Evolutionary conservation across 148 eudicot species (phyloP), one percentile per base, ranked within the genome.

Genomic region (Polygonum maritimum): DNA sequence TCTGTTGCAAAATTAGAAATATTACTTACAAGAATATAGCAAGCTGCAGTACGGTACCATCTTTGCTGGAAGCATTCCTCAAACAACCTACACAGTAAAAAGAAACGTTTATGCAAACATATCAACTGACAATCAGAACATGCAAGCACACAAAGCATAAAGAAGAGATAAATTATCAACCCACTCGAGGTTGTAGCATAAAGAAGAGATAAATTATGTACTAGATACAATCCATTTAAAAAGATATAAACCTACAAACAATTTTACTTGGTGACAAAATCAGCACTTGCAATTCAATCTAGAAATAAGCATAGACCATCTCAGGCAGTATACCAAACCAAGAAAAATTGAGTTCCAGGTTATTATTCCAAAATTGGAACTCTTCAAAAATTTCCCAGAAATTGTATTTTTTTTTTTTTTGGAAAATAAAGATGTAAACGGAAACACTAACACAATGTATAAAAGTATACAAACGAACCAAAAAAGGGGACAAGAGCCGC

Each of bases 31-130:
- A 94, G 97, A 76, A 94, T 92, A 80, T 94, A 94, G 89, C 98
- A 92, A 48, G 93, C 98, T 58, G 98, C 98, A 74, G 97, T 94
- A 22, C 95, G 92, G 77, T 92, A 94, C 98, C 98, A 94, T 83
- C 96, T 89, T 76, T 87, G 83, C 81, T 90, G 96, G 85, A 90
- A 92, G 85, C 98, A 94, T 78, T 94, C 98, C 84, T 94, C 98
- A 85, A 94, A 94, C 85, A 94, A 83, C 93, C 98, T 92, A 80
- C n/a, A 65, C 54, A 48, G 73, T 44, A 16, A 26, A 63, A 69
- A 16, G 69, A 72, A 26, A 9, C 2, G n/a, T 15, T 36, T 14
- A 36, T 38, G 44, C 45, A 67, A 67, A 15, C n/a, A 11, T 35
- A 35, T 33, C 35, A 67, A 67, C 15, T 36, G 13, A 2, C 19